Conservation (phyloP, 2,329 filamentous ascomycete genomes). For the Reticulascus tulasneorum region DNA sequence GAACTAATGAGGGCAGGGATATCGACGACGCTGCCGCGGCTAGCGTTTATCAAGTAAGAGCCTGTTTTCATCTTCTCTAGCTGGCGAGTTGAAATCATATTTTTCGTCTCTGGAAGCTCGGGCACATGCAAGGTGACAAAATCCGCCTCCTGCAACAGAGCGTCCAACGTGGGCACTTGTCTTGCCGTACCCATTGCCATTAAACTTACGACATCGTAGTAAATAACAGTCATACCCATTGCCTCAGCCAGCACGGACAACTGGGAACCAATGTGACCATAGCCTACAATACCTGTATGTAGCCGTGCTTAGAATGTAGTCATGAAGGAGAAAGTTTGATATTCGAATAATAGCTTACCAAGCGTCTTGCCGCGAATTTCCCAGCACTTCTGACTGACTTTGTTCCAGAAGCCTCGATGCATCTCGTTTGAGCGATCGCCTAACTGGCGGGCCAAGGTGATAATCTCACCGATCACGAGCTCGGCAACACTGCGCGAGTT, state of each 20-base stretch:
- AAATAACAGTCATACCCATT: constrained; percentile 98
- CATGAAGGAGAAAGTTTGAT: not conserved
- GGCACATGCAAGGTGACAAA: constrained; percentile 95
- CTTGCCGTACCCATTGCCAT: constrained; percentile 89
- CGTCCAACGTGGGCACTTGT: constrained; percentile 75
- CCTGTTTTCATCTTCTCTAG: constrained; percentile 88
- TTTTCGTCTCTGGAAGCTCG: constrained; percentile 85
- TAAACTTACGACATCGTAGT: constrained; percentile 90
- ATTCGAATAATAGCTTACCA: constrained; percentile 44
- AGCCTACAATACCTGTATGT: constrained; percentile 75
- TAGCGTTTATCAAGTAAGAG: constrained; percentile 93
- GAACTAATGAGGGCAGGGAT: constrained; percentile 88
- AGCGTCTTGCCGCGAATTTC: constrained; percentile 97
- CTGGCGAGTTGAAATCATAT: constrained; percentile 79
- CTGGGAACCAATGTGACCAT: constrained; percentile 96
- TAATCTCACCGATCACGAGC: constrained; percentile 91
- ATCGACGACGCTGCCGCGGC: constrained; percentile 88
- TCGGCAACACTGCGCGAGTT: constrained; percentile 97
- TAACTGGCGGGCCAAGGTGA: constrained; percentile 84
- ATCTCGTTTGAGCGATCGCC: constrained; percentile 91
- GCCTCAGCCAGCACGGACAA: constrained; percentile 92
- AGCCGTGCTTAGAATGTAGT: not conserved
- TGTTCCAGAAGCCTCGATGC: constrained; percentile 95
- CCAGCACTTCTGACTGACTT: constrained; percentile 95
- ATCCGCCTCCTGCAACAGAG: constrained; percentile 74